Conservation (phyloP, 805 yeast genomes). For the Dipodascus geniculatus region DNA sequence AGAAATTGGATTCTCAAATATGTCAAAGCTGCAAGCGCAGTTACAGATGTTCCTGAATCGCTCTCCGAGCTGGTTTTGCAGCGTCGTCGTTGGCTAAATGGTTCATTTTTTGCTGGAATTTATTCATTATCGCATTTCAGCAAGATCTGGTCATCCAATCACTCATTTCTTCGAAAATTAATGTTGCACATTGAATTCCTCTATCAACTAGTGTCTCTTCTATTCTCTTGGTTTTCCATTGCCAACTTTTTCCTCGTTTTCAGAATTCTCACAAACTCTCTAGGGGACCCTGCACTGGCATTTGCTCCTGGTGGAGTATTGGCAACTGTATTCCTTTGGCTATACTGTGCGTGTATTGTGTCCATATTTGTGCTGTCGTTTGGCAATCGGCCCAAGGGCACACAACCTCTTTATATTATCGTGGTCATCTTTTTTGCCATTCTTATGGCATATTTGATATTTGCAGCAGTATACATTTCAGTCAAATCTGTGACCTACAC, state of each 20-base stretch:
- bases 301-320: slow-evolving; percentile 67
- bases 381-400: slow-evolving; percentile 92
- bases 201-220: slow-evolving; percentile 61
- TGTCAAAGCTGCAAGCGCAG: slow-evolving; percentile 80
- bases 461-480: slow-evolving; percentile 75
- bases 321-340: slow-evolving; percentile 73
- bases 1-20: slow-evolving; percentile 72
- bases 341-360: slow-evolving; percentile 68
- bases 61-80: slow-evolving; percentile 82
- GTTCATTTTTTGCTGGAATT: slow-evolving; percentile 89
- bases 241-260: slow-evolving; percentile 87
- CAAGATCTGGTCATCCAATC: slow-evolving; percentile 70
- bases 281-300: slow-evolving; percentile 49
- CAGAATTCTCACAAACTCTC: slow-evolving; percentile 69
- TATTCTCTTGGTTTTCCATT: slow-evolving; percentile 87
- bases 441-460: slow-evolving; percentile 78
- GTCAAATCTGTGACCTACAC: slow-evolving; percentile 56
- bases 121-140: slow-evolving; percentile 73
- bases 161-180: slow-evolving; percentile 49
- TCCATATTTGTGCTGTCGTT: slow-evolving; percentile 81
- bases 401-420: slow-evolving; percentile 61
- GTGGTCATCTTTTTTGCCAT: slow-evolving; percentile 76
- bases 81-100: slow-evolving; percentile 94
- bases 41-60: slow-evolving; percentile 89
- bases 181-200: slow-evolving; percentile 65